A percentile compares a stretch with the other conserved stretches of the same genome.
Evolutionary conservation across 371 early-diverging fungal species (phyloP).

Genomic region (Mucor lusitanicus): DNA sequence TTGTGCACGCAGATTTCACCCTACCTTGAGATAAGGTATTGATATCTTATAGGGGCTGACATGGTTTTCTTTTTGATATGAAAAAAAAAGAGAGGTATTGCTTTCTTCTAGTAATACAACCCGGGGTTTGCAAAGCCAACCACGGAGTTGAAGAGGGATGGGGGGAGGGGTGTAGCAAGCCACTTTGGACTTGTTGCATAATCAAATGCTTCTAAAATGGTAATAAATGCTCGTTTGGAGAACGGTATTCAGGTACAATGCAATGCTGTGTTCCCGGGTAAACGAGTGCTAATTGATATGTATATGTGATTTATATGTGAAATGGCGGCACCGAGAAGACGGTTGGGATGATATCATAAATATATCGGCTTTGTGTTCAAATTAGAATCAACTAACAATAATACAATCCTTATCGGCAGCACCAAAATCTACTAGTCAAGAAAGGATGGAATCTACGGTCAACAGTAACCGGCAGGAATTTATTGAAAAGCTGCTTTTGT

Average conservation of each 20-base stretch:
- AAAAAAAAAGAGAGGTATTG: background rate
- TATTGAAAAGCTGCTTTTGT: too few relatives aligned
- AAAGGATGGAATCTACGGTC: too few relatives aligned
- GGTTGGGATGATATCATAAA: background rate
- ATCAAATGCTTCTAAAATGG: background rate
- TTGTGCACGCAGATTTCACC: background rate
- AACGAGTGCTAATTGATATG: background rate
- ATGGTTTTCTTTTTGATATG: slow-evolving; percentile 8
- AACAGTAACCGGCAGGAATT: too few relatives aligned
- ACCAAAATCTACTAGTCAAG: too few relatives aligned
- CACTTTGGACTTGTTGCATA: background rate
- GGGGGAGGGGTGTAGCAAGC: background rate
- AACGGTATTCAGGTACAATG: background rate
- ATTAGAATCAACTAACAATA: too few relatives aligned
- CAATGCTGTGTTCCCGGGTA: background rate
- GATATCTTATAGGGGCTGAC: slow-evolving; percentile 40
- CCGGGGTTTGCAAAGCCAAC: background rate
- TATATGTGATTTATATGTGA: background rate
- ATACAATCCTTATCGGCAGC: too few relatives aligned
- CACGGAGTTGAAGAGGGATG: background rate
- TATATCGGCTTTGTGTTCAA: too few relatives aligned
- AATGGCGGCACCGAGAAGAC: background rate
- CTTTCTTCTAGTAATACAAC: background rate
- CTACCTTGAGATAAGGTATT: slow-evolving; percentile 51
- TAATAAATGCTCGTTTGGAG: background rate